Base-by-base conservation (phyloP, 2,329 filamentous ascomycete species). In the Arthrocladium fulminans region DNA sequence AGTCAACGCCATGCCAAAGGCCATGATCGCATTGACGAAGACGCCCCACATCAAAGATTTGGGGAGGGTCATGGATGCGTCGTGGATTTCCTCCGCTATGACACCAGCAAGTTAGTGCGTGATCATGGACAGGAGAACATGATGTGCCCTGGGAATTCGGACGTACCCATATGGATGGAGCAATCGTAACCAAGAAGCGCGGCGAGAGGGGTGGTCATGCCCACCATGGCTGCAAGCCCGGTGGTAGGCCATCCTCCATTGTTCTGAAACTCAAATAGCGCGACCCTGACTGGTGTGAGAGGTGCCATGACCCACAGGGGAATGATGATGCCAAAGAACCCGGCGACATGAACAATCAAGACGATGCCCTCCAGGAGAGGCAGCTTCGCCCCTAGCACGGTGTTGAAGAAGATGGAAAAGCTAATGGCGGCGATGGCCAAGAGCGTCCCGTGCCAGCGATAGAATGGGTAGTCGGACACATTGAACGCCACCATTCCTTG, bases 61-160 rank as follows among this genome's bases (percentile, higher is more conserved):
- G 1, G 73, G 74, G 2, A 76, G 67, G 34, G 72, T 67, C 7
- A 67, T 57, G 1, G 71, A 67, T 0, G 74, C 71, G 43, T 73
- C 67, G 41, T 68, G 63, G 24, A 75, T 70, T 55, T 76, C 74
- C 57, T 76, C 74, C 4, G 73, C 38, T 24, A 41, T 41, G 32
- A 12, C 10, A 35, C 32, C n/a, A 35, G 3, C n/a, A 35, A 15
- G 32, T 35, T 35, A 35, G 32, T 35, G 12, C 32, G 32, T 35
- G 32, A 12, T 15, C 29, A 35, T 35, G 6, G 10, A 17, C 32
- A 35, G 3, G n/a, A 35, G 32, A 35, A 12, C 3, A 3, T n/a
- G n/a, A n/a, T n/a, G n/a, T n/a, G n/a, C n/a, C n/a, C n/a, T n/a
- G n/a, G n/a, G 32, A 17, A 12, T 13, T 12, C 19, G 12, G 32